These are phyloP conservation scores for Beauveria caledonica DNA, from an alignment of 2,329 filamentous ascomycete species.

Conservation along the genomic window DNA sequence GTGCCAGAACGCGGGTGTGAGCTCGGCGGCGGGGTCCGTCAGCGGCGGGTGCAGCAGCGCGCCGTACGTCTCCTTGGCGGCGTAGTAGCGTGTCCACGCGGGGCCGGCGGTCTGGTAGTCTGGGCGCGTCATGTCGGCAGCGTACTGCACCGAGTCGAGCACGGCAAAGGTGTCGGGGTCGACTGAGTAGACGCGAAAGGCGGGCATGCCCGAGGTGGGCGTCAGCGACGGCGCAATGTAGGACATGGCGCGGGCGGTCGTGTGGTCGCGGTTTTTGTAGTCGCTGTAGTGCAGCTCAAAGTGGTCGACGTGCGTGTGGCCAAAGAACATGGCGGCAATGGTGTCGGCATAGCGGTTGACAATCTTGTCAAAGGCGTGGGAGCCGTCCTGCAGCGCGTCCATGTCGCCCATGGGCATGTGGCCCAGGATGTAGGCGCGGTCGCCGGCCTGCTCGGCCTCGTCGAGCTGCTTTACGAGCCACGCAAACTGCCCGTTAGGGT, in stretches of 20 bases:
- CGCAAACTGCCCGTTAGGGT: slow-evolving; percentile 43
- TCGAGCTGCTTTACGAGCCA: slow-evolving; percentile 48
- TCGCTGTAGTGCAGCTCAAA: slow-evolving; percentile 47
- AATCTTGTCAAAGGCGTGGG: slow-evolving; percentile 45
- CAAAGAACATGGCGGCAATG: slow-evolving; percentile 48
- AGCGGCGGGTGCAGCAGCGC: slow-evolving; percentile 33
- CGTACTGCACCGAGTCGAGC: slow-evolving; percentile 45
- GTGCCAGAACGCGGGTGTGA: slow-evolving; percentile 53
- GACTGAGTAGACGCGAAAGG: slow-evolving; percentile 51
- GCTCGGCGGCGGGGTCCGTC: slow-evolving; percentile 29
- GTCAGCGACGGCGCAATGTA: slow-evolving; percentile 48
- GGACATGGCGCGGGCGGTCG: slow-evolving; percentile 39
- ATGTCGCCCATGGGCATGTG: slow-evolving; percentile 46
- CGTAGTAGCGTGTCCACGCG: slow-evolving; percentile 48
- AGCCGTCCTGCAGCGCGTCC: slow-evolving; percentile 44
- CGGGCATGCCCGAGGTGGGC: slow-evolving; percentile 45
- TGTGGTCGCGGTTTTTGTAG: slow-evolving; percentile 31
- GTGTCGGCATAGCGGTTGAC: slow-evolving; percentile 44
- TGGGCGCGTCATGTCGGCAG: slow-evolving; percentile 40
- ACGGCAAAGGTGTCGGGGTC: slow-evolving; percentile 49
- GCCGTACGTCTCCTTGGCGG: slow-evolving; percentile 46
- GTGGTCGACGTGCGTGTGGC: slow-evolving; percentile 49
- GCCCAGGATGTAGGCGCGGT: slow-evolving; percentile 49
- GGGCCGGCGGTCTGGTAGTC: slow-evolving; percentile 37
- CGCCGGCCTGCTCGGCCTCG: slow-evolving; percentile 39